These are phyloP conservation scores for Cladobotryum protrusum DNA, from an alignment of 2,329 filamentous ascomycete species.

Conservation along the genomic window DNA sequence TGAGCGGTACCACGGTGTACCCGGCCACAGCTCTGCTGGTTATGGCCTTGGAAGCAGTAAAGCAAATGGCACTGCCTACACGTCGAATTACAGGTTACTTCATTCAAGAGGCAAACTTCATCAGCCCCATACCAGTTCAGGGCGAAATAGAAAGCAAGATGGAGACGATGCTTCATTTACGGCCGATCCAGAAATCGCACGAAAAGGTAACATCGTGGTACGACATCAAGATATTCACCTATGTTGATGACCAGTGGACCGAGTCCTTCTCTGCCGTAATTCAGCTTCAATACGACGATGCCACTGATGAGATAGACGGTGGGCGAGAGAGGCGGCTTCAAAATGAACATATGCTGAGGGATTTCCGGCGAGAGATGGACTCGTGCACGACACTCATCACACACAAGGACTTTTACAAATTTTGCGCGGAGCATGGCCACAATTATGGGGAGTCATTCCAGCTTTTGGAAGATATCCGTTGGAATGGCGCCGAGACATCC, in stretches of 20 bases:
- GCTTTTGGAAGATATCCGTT: slow-evolving; percentile 1
- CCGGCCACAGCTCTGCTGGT: slow-evolving; percentile 26
- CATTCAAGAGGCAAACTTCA: slow-evolving; percentile 1
- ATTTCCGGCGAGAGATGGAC: background rate
- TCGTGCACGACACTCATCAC: slow-evolving; percentile 2
- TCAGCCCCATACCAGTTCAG: background rate
- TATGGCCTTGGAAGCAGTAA: slow-evolving; percentile 36
- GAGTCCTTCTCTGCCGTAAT: slow-evolving; percentile 5
- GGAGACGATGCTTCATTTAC: slow-evolving; percentile 5
- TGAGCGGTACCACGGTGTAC: too few species aligned
- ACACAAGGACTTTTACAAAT: background rate
- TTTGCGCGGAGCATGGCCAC: slow-evolving; percentile 3
- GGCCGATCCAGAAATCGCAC: background rate
- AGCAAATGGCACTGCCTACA: slow-evolving; percentile 6
- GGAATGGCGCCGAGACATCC: background rate
- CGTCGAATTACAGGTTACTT: background rate
- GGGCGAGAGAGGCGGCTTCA: background rate
- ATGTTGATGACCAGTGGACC: background rate
- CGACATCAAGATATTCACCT: slow-evolving; percentile 7
- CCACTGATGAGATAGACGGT: background rate
- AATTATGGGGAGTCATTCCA: slow-evolving; percentile 8
- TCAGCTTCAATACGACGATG: slow-evolving; percentile 1
- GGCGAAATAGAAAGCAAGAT: background rate
- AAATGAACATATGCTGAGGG: background rate
- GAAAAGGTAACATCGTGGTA: slow-evolving; percentile 4